Percentiles rank a stretch among this genome's conserved stretches.
These are phyloP conservation scores for Suillus decipiens DNA, from an alignment of 768 basidiomycete genomes.

Conservation along the genomic window DNA sequence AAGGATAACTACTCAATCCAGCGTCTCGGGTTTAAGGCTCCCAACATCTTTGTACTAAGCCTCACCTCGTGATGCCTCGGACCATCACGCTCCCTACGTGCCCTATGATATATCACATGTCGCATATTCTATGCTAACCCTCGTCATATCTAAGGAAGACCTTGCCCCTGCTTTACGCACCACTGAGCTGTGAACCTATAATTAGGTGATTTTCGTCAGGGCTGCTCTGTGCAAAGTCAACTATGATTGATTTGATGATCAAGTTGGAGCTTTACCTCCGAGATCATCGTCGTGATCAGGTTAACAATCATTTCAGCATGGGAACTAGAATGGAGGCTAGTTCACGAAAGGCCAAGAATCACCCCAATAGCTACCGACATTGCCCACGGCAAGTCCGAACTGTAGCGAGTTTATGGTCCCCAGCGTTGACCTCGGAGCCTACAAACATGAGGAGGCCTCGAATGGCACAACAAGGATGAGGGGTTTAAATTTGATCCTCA, in stretches of 20 bases:
- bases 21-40: constrained; percentile 74
- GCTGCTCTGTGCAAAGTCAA: neutral
- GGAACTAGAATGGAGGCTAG: neutral
- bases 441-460: neutral
- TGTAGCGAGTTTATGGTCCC: neutral
- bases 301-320: neutral
- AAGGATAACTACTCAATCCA: constrained; percentile 59
- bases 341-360: neutral
- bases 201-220: neutral
- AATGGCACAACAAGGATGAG: neutral
- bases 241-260: neutral
- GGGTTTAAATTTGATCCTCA: neutral
- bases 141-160: neutral
- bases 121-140: neutral
- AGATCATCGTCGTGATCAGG: neutral
- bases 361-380: neutral
- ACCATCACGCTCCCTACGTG: constrained; percentile 13
- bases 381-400: neutral
- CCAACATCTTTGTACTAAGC: constrained; percentile 79
- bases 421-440: neutral
- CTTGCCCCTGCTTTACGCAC: neutral
- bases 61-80: constrained; percentile 42
- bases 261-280: neutral
- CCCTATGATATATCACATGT: constrained; percentile 14
- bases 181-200: neutral